Percentiles rank a stretch among this genome's conserved stretches.
phyloP scores from a whole-genome alignment of 805 yeast genomes.

The Candida pini region DNA sequence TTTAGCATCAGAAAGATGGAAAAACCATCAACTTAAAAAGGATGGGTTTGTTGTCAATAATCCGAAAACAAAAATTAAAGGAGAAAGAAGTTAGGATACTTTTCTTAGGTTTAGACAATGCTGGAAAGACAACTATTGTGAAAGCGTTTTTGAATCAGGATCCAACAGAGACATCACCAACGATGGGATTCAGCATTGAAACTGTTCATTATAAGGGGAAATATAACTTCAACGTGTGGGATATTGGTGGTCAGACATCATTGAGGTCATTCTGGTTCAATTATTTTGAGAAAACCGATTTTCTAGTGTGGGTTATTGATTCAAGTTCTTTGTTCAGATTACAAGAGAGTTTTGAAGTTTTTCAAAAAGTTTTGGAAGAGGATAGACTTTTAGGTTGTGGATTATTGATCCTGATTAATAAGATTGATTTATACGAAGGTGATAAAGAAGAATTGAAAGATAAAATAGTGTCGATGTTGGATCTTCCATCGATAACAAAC shows the following conservation, averaged over 20 bases:
- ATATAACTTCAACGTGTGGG: slow-evolving; percentile 60
- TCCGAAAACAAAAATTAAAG: slow-evolving; percentile 75
- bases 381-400: slow-evolving; percentile 67
- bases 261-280: slow-evolving; percentile 90
- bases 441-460: slow-evolving; percentile 12
- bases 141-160: slow-evolving; percentile 49
- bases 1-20: too few relatives aligned
- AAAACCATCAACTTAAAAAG: background rate
- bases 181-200: slow-evolving; percentile 83
- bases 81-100: slow-evolving; percentile 73
- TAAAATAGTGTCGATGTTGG: slow-evolving; percentile 21
- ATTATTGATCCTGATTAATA: slow-evolving; percentile 67
- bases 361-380: slow-evolving; percentile 55
- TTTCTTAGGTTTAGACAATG: slow-evolving; percentile 79
- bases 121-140: slow-evolving; percentile 87
- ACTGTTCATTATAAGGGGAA: slow-evolving; percentile 39
- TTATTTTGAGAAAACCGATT: slow-evolving; percentile 79
- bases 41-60: slow-evolving; percentile 80
- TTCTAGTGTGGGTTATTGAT: slow-evolving; percentile 84
- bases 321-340: slow-evolving; percentile 54
- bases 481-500: slow-evolving; percentile 28
- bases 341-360: slow-evolving; percentile 58
- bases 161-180: slow-evolving; percentile 62
- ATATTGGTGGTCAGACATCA: slow-evolving; percentile 84
- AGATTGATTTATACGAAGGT: slow-evolving; percentile 51